phyloP scores from a whole-genome alignment of 768 basidiomycete genomes.

The Suillus lakei region DNA sequence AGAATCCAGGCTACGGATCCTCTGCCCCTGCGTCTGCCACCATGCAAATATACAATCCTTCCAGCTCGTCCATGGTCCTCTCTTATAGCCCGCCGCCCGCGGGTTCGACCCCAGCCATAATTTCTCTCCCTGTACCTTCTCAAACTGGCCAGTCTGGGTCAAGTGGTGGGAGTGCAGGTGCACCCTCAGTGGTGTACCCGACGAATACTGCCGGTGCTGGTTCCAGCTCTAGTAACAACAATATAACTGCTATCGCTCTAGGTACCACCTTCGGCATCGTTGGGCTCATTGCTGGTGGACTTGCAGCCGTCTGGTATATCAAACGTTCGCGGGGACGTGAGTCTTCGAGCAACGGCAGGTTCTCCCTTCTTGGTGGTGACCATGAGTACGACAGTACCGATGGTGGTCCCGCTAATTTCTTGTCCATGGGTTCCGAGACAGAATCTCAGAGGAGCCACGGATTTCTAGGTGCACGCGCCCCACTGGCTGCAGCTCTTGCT shows the following conservation, averaged over 20 bases:
- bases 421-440: neutral
- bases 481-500: constrained; percentile 20
- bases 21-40: constrained; percentile 49
- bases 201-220: constrained; percentile 14
- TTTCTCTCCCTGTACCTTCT: constrained; percentile 41
- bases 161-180: constrained; percentile 10
- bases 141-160: constrained; percentile 30
- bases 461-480: constrained; percentile 2
- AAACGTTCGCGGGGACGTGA: constrained; percentile 34
- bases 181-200: constrained; percentile 16
- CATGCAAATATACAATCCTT: constrained; percentile 57
- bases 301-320: constrained; percentile 49
- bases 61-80: constrained; percentile 43
- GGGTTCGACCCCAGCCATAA: constrained; percentile 31
- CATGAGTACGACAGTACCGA: constrained; percentile 19
- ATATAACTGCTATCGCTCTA: constrained; percentile 56
- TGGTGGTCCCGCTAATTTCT: constrained; percentile 9
- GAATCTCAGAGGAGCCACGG: constrained; percentile 6
- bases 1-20: constrained; percentile 33
- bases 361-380: constrained; percentile 25
- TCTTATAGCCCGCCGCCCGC: constrained; percentile 43
- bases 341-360: constrained; percentile 12
- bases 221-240: constrained; percentile 25
- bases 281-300: constrained; percentile 50
- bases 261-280: constrained; percentile 66